Base-by-base conservation (phyloP, 257 asterid genomes). In the Fraxinus excelsior region DNA sequence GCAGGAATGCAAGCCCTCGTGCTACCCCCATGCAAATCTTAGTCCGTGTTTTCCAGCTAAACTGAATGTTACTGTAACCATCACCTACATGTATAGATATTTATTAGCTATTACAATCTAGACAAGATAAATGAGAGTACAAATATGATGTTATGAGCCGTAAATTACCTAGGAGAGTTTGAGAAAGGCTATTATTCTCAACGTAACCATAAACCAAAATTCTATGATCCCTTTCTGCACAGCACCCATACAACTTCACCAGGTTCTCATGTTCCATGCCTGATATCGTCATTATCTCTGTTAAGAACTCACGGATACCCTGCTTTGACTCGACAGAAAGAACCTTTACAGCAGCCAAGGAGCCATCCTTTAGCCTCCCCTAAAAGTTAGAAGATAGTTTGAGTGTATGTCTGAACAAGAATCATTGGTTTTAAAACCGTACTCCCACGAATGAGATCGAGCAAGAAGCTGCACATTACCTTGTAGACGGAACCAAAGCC, bases 401-500 rank as follows among this genome's bases (percentile, higher is more conserved):
- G 40, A 69, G 32, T 56, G 58, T 75, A 64, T 10, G 29, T 37
- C 40, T 18, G 26, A 56, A 75, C 46, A 64, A 11, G 46, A 44
- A 74, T 3, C 38, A 25, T 7, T 14, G 26, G 18, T 32, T 21
- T 21, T 71, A 31, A 51, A 69, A 71, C 67, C 69, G 12, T 0
- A 42, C 60, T 44, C 58, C 31, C 23, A 16, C n/a, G 40, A 72
- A 38, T 66, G 56, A 40, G 76, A 56, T 70, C 58, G 56, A 62
- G 4, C 25, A 19, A 73, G n/a, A 71, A 71, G 69, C 74, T 31
- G 31, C 21, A 21, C 19, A 35, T 60, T 85, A 92, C 97, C 96
- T 91, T 92, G 88, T 84, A 94, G 46, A 94, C 97, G 1, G 91
- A 86, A 82, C 98, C 98, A 75, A 94, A 92, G 28, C 98, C 98